phyloP scores from a whole-genome alignment of 2,329 filamentous ascomycete genomes.

The Dothistroma pini region DNA sequence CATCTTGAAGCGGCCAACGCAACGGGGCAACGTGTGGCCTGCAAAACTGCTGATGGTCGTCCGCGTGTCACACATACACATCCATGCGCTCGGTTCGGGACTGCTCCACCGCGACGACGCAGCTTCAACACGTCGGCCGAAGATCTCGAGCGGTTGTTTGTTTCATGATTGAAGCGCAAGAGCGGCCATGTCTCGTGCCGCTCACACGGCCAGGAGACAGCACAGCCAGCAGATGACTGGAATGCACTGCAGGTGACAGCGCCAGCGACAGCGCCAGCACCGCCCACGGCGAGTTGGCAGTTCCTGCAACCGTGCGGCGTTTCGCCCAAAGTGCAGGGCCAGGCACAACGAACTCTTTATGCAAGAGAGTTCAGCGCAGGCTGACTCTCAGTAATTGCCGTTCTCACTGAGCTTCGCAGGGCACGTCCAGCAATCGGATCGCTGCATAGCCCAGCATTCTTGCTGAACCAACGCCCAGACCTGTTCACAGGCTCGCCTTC shows the following conservation, averaged over 20 bases:
- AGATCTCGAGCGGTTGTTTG: background rate
- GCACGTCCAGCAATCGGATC: background rate
- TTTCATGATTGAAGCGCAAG: background rate
- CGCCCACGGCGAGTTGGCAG: background rate
- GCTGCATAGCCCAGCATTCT: background rate
- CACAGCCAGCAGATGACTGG: background rate
- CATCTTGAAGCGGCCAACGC: background rate
- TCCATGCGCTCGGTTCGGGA: background rate
- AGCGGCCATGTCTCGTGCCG: background rate
- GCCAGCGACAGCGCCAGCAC: background rate
- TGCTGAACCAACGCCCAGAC: background rate
- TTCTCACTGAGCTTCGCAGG: background rate
- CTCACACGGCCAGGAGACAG: background rate
- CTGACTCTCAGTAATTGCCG: background rate
- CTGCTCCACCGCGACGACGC: background rate
- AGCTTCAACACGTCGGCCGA: background rate
- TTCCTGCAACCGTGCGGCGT: background rate
- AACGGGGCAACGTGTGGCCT: too few relatives aligned
- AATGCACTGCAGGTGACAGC: background rate
- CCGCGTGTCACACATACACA: background rate
- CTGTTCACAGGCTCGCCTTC: background rate
- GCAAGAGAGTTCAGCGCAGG: background rate
- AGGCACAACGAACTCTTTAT: background rate
- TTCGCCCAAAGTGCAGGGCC: background rate
- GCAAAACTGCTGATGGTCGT: background rate